These are phyloP conservation scores for Populus hybrid DNA, from an alignment of 441 rosid genomes.

Conservation along the genomic window DNA sequence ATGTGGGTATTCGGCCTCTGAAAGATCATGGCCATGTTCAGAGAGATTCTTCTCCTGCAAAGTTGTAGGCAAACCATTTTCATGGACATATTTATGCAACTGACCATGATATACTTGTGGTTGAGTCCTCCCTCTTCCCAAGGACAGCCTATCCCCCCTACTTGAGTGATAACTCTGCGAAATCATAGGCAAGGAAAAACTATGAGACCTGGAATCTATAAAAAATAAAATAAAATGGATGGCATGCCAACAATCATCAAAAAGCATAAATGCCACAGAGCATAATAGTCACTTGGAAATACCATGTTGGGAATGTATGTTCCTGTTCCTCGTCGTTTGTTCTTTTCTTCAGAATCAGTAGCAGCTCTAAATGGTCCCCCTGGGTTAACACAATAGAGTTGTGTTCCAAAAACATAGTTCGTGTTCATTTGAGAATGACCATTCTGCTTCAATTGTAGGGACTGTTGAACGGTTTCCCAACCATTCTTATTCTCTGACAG, in stretches of 20 bases:
- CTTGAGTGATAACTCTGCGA: conserved; percentile 27
- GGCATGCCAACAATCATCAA: neutral
- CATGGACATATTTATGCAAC: conserved; percentile 3
- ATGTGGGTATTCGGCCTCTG: conserved; percentile 28
- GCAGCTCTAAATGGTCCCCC: conserved; percentile 3
- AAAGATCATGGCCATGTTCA: conserved; percentile 15
- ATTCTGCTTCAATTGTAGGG: conserved; percentile 17
- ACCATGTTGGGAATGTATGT: conserved; percentile 40
- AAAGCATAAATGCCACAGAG: neutral
- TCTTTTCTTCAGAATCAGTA: conserved; percentile 16
- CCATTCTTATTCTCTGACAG: conserved; percentile 22
- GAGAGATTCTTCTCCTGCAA: conserved; percentile 4
- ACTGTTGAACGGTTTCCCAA: conserved; percentile 20
- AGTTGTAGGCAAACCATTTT: conserved; percentile 9
- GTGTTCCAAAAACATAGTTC: conserved; percentile 11
- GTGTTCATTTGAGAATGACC: conserved; percentile 16
- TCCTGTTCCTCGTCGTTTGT: conserved; percentile 28
- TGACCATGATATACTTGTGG: conserved; percentile 1
- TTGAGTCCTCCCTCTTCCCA: conserved; percentile 20
- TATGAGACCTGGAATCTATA: neutral
- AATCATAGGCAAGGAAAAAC: neutral
- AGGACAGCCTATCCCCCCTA: conserved; percentile 11
- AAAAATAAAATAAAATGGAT: neutral
- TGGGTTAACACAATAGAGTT: conserved; percentile 5
- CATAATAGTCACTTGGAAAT: conserved; percentile 7